Base-by-base conservation (phyloP, 305 asterid species). In the Fraxinus nigra region DNA sequence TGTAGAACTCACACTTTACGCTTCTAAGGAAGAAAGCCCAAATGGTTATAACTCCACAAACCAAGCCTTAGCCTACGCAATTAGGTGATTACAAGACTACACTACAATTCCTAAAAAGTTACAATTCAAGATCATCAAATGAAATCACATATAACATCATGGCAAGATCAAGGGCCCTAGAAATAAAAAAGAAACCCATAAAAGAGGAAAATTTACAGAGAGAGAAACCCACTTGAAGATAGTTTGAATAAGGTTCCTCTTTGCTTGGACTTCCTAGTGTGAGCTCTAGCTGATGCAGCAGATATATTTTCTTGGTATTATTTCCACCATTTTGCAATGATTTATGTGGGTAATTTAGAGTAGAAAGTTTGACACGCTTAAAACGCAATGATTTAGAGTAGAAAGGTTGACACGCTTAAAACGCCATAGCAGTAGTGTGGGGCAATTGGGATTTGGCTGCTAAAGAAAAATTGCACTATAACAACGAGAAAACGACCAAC, bases 221-320 rank as follows among this genome's bases (percentile, higher is more conserved):
- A 77, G 33, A 48, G 69, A 80, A 33, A 43, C 89, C 46, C 16
- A 89, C 91, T 86, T 80, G 90, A 81, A 72, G 87, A 72, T 7
- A 82, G 78, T 65, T 10, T 59, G 75, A 75, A 78, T 37, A 82
- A 77, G 69, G 7, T 79, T 51, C 77, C 69, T 22, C 33, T 76
- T 9, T 76, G 80, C 18, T 78, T 81, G 86, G 86, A 61, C 74
- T 84, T 85, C 83, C 90, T 83, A 18, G 88, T 87, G 83, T 85
- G 86, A 85, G 85, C 79, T 79, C 91, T 79, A 72, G 89, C 88
- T 79, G 93, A 86, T 1, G 90, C 85, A 82, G 90, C 90, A 28
- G 88, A 26, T 26, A 87, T 80, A 86, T 74, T 76, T 79, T 87
- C 79, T 79, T 85, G 75, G 86, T 72, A n/a, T 74, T 6, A 43